Evolutionary conservation across 176 grass and related monocot species (phyloP).

Genomic region (Oryza punctata): DNA sequence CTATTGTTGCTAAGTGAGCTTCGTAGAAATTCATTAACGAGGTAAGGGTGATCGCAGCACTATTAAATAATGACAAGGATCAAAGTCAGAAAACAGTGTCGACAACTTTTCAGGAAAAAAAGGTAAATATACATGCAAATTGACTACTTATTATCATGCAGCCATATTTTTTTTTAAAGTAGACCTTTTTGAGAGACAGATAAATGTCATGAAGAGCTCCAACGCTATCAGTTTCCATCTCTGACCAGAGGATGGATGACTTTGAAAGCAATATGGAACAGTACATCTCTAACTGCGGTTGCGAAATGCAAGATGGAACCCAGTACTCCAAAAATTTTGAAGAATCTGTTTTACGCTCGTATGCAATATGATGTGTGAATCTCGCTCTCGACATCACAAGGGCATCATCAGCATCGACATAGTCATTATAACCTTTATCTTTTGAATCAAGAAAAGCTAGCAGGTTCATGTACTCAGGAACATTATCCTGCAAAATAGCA

Average conservation of each 20-base stretch:
- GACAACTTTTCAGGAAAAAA: slow-evolving; percentile 8
- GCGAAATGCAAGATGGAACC: slow-evolving; percentile 75
- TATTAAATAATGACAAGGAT: slow-evolving; percentile 48
- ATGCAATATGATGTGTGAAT: slow-evolving; percentile 60
- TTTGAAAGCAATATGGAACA: slow-evolving; percentile 60
- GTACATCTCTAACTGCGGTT: slow-evolving; percentile 76
- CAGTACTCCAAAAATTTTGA: slow-evolving; percentile 80
- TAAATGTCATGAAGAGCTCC: slow-evolving; percentile 59
- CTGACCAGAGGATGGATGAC: slow-evolving; percentile 58
- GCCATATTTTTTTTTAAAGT: slow-evolving; percentile 14
- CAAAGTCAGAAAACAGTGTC: slow-evolving; percentile 16
- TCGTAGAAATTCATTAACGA: slow-evolving; percentile 56
- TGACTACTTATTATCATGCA: slow-evolving; percentile 23
- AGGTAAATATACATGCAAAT: background rate
- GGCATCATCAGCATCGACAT: slow-evolving; percentile 26
- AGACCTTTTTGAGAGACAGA: slow-evolving; percentile 71
- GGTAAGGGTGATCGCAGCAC: slow-evolving; percentile 94
- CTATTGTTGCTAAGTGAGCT: slow-evolving; percentile 38
- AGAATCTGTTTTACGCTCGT: slow-evolving; percentile 58
- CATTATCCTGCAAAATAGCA: slow-evolving; percentile 64
- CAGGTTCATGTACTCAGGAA: slow-evolving; percentile 58
- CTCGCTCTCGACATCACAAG: slow-evolving; percentile 59
- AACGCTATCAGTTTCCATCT: slow-evolving; percentile 49
- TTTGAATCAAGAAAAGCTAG: slow-evolving; percentile 68
- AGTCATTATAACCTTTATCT: slow-evolving; percentile 15